These are phyloP conservation scores for Suhomyces bribrorum DNA, from an alignment of 1,139 yeast genomes.

Conservation along the genomic window DNA sequence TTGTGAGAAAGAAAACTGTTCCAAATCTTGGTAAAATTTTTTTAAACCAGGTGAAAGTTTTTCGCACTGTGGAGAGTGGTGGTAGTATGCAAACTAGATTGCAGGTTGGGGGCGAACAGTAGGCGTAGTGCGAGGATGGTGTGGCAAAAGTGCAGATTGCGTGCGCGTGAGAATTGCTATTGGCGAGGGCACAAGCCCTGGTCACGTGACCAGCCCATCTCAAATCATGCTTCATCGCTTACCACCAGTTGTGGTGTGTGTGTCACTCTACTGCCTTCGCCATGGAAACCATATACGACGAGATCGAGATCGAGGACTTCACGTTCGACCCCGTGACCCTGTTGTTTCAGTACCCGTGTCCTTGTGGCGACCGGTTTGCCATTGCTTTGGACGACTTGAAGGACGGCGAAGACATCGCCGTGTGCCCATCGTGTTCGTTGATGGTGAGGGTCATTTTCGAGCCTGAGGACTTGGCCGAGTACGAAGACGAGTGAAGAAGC, in stretches of 20 bases:
- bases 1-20: constrained; percentile 16
- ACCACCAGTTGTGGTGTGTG: background rate
- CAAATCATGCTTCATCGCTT: background rate
- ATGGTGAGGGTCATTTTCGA: constrained; percentile 93
- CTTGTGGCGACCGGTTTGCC: constrained; percentile 95
- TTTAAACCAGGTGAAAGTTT: constrained; percentile 14
- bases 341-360: constrained; percentile 92
- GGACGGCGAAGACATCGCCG: constrained; percentile 93
- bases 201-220: background rate
- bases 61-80: constrained; percentile 5
- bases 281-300: constrained; percentile 77
- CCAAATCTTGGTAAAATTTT: constrained; percentile 14
- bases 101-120: constrained; percentile 5
- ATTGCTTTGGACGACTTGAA: constrained; percentile 79
- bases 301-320: constrained; percentile 96
- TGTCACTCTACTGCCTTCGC: background rate
- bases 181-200: constrained; percentile 16
- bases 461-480: constrained; percentile 44
- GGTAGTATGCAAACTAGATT: constrained; percentile 7
- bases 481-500: constrained; percentile 13
- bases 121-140: constrained; percentile 1
- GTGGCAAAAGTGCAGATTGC: background rate
- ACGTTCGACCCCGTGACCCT: constrained; percentile 80
- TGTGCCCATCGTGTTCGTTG: constrained; percentile 93
- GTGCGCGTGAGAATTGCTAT: background rate